Percentiles rank a stretch among this genome's conserved stretches.
phyloP scores from a whole-genome alignment of 768 basidiomycete genomes.

The Boletus reticulatus region DNA sequence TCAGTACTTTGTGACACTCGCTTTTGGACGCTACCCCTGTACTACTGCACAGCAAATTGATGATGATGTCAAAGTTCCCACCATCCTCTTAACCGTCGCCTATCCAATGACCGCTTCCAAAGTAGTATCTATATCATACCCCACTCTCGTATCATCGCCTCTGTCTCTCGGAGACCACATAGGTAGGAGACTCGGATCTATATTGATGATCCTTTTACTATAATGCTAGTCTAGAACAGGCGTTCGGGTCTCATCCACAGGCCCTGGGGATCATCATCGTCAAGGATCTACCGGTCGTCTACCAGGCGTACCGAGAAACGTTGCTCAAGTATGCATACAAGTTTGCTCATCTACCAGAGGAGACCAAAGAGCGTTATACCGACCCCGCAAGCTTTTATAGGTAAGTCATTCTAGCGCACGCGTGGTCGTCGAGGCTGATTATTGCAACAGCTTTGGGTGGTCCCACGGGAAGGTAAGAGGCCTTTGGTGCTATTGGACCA shows the following conservation, averaged over 20 bases:
- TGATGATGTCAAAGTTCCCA: neutral
- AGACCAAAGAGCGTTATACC: conserved; percentile 67
- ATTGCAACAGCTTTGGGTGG: conserved; percentile 81
- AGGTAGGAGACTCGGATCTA: conserved; percentile 37
- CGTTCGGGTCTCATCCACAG: conserved; percentile 77
- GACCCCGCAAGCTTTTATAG: conserved; percentile 75
- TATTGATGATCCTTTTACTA: neutral
- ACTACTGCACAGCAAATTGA: too few relatives aligned
- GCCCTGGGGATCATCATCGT: conserved; percentile 82
- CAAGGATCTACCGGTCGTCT: conserved; percentile 73
- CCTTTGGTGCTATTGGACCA: neutral
- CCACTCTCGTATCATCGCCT: conserved; percentile 52
- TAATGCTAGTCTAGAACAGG: conserved; percentile 50
- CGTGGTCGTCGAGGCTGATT: neutral
- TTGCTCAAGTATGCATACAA: conserved; percentile 73
- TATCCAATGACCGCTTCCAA: conserved; percentile 10
- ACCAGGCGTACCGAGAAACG: conserved; percentile 59
- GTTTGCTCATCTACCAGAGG: conserved; percentile 71
- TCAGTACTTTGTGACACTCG: neutral
- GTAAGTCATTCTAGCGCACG: conserved; percentile 37
- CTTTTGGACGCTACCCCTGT: neutral
- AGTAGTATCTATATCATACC: conserved; percentile 60
- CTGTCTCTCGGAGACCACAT: conserved; percentile 57
- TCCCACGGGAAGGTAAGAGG: conserved; percentile 81
- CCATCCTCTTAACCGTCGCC: neutral